Evolutionary conservation across 2,329 filamentous ascomycete genomes (phyloP), one percentile per base, ranked within the genome.

Genomic region (Trichoderma polysporum): DNA sequence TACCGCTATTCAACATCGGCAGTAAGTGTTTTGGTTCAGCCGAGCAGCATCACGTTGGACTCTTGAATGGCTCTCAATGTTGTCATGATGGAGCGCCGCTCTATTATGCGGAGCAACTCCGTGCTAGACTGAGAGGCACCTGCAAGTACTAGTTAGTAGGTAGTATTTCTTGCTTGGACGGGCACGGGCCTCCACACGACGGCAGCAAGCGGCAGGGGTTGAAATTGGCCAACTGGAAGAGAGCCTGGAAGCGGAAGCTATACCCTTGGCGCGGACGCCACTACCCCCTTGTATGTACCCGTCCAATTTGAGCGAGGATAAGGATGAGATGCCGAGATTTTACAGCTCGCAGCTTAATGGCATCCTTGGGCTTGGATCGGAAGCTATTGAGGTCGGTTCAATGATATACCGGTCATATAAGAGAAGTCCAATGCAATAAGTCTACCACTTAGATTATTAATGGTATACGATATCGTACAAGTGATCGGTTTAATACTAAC

Each of bases 221-320:
- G 60, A 64, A 56, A 64, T 64, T 68, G 66, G 52, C 68, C 68
- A 69, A 68, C 68, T 68, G 68, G 68, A 69, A 68, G 56, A 57
- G 54, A 69, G 66, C 66, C 66, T 67, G 59, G 62, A 56, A 68
- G 66, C 54, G 67, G 67, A 63, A 68, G 65, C 67, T 63, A 64
- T 64, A 59, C 65, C 53, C 56, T 66, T 68, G 63, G 67, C 62
- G 65, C 61, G 50, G 52, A 63, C 58, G 66, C 66, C 58, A 67
- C 66, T 17, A 4, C 1, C 65, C 57, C 57, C 58, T 57, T 45
- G 22, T 45, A 45, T n/a, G 45, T 50, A 9, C 41, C 27, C n/a
- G 25, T 54, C 54, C 61, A 52, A 41, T 47, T 56, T 56, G 50
- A 64, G 37, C 25, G 27, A 61, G 12, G 39, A 31, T 15, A 29